phyloP scores from a whole-genome alignment of 176 grass and related monocot genomes.

The Chloris gayana region DNA sequence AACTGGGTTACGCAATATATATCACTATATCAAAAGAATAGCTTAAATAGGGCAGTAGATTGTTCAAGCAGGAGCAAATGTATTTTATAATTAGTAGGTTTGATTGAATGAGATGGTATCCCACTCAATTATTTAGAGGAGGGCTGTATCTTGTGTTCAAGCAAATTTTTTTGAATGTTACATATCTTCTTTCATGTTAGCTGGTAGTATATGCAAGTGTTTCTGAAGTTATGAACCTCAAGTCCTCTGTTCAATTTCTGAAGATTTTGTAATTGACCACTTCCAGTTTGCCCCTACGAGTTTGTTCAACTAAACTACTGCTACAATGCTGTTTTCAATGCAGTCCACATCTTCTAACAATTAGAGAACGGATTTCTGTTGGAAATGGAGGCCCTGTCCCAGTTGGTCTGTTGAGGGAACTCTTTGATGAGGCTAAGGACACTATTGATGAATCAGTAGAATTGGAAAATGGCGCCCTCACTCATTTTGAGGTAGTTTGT shows the following conservation, averaged over 20 bases:
- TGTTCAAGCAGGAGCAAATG: no score
- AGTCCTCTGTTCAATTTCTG: neutral
- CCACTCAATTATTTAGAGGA: neutral
- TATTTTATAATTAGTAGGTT: no score
- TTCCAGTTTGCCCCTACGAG: neutral
- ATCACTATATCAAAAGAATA: no score
- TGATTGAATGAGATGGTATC: neutral
- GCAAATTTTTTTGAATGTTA: neutral
- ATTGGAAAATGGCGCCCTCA: slow-evolving; percentile 78
- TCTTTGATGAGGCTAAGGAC: slow-evolving; percentile 62
- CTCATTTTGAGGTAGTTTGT: slow-evolving; percentile 81
- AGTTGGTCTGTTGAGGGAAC: slow-evolving; percentile 46
- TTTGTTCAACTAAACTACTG: neutral
- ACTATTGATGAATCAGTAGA: slow-evolving; percentile 70
- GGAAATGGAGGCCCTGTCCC: slow-evolving; percentile 74
- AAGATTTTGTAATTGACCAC: neutral
- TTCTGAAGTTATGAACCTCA: neutral
- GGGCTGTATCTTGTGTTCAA: neutral
- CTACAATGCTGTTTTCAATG: slow-evolving; percentile 6
- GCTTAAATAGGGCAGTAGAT: no score
- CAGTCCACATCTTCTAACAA: slow-evolving; percentile 85
- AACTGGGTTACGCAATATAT: no score
- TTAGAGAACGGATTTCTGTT: slow-evolving; percentile 83
- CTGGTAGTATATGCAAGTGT: neutral
- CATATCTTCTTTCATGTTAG: neutral